Evolutionary conservation across 345 rosid species (phyloP).

Genomic region (Populus nigra): DNA sequence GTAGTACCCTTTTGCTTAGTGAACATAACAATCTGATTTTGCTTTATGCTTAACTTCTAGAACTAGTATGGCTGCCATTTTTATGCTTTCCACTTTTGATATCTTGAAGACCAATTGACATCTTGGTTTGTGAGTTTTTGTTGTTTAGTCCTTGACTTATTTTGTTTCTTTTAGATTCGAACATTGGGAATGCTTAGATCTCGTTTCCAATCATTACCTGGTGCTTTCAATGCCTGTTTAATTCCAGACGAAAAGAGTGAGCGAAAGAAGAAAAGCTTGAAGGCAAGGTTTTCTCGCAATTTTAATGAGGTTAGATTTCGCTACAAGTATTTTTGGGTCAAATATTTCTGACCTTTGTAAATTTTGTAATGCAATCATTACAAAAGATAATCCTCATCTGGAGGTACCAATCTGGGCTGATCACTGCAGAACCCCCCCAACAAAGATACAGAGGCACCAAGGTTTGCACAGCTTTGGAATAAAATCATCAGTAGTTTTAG

Average conservation of each 20-base stretch:
- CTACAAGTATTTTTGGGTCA: neutral
- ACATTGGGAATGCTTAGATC: conserved; percentile 98
- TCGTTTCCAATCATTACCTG: conserved; percentile 85
- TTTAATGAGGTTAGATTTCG: conserved; percentile 43
- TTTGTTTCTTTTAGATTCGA: conserved; percentile 65
- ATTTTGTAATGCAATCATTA: neutral
- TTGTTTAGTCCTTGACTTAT: conserved; percentile 9
- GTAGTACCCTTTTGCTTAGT: neutral
- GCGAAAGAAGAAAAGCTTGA: conserved; percentile 65
- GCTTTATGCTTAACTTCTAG: neutral
- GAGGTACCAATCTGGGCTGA: conserved; percentile 9
- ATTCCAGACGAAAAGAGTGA: conserved; percentile 69
- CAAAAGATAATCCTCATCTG: neutral
- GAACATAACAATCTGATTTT: neutral
- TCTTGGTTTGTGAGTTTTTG: neutral
- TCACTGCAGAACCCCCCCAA: conserved; percentile 49
- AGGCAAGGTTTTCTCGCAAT: conserved; percentile 65
- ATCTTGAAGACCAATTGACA: neutral
- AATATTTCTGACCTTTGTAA: neutral
- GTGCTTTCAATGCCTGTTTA: conserved; percentile 75
- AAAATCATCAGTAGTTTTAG: conserved; percentile 89
- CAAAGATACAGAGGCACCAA: conserved; percentile 79
- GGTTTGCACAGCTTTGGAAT: conserved; percentile 99
- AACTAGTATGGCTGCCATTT: neutral
- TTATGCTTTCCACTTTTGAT: neutral